Base-by-base conservation (phyloP, 1,139 yeast species). In the Pneumocystis oryctolagi region DNA sequence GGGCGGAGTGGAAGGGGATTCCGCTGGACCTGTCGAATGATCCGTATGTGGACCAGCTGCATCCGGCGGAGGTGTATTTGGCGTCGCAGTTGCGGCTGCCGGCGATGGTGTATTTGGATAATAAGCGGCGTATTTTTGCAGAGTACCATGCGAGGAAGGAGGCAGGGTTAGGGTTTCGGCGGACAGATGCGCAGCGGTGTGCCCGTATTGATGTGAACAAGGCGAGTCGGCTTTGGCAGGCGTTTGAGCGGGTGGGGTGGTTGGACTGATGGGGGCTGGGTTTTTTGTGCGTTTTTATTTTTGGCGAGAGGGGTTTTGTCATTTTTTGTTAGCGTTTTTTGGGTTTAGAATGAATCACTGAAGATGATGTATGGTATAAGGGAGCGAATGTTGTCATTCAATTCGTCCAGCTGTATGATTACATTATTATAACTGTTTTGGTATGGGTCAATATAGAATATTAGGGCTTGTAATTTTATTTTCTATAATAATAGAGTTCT, bases 181-280 rank as follows among this genome's bases (percentile, higher is more conserved):
- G 97, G 76, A 92, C 97, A 0, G 98, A 92, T 74, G 95, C 97
- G 16, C 97, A 92, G 75, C 90, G 92, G 78, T 96, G 97, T 9
- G 90, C 97, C 73, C 83, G 96, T 69, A 90, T 92, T 67, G 98
- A 92, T 75, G 98, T 92, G 64, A 92, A 92, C 75, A 92, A 92
- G 75, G 97, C 97, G 1, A 85, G 95, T 63, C 80, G 97, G 70
- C 77, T 92, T 64, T 92, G 84, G 78, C 94, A 95, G 37, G 94
- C 97, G 37, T 92, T 84, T 73, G 97, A 92, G 74, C 87, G 85
- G 74, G 95, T 88, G 58, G 97, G 97, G 60, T 92, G 97, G 97
- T 82, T 92, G 67, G 82, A 87, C 37, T 34, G 37, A n/a, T n/a
- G n/a, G n/a, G n/a, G n/a, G n/a, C n/a, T n/a, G n/a, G n/a, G n/a